These are phyloP conservation scores for Articulospora tetracladia DNA, from an alignment of 495 filamentous ascomycete genomes.

Conservation along the genomic window DNA sequence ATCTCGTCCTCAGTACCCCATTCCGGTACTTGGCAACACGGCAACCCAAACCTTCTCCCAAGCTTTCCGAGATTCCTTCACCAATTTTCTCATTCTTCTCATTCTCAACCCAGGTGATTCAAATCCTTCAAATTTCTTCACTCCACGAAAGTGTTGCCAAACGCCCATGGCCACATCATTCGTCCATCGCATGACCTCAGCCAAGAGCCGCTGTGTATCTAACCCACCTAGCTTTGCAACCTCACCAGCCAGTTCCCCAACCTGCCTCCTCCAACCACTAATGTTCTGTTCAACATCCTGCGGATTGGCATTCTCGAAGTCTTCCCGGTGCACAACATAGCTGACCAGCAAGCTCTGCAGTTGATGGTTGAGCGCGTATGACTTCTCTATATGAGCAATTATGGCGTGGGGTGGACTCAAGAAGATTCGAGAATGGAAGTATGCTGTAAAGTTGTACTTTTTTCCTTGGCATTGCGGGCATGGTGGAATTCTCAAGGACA, in stretches of 20 bases:
- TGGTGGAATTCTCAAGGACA: not conserved
- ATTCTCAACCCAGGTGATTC: not conserved
- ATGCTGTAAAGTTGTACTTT: conserved; percentile 19
- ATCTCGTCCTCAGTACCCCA: too few species aligned
- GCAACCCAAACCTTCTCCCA: conserved; percentile 2
- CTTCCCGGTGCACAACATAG: conserved; percentile 1
- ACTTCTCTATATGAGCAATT: conserved; percentile 9
- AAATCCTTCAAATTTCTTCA: not conserved
- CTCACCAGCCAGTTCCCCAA: conserved; percentile 1
- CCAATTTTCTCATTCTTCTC: not conserved
- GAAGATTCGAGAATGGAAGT: conserved; percentile 20
- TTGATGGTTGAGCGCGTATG: conserved; percentile 16
- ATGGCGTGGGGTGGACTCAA: conserved; percentile 14
- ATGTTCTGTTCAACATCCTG: conserved; percentile 1
- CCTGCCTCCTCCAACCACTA: not conserved
- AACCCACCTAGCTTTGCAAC: not conserved
- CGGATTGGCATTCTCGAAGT: not conserved
- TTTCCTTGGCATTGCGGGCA: conserved; percentile 18
- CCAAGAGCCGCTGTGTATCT: not conserved
- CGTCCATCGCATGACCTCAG: conserved; percentile 1
- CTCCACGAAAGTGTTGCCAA: conserved; percentile 2
- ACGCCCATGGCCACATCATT: conserved; percentile 3
- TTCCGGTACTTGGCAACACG: too few species aligned
- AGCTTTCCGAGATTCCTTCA: not conserved
- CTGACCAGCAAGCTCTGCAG: conserved; percentile 15